phyloP scores from a whole-genome alignment of 2,329 filamentous ascomycete genomes.

The Cadophora malorum region DNA sequence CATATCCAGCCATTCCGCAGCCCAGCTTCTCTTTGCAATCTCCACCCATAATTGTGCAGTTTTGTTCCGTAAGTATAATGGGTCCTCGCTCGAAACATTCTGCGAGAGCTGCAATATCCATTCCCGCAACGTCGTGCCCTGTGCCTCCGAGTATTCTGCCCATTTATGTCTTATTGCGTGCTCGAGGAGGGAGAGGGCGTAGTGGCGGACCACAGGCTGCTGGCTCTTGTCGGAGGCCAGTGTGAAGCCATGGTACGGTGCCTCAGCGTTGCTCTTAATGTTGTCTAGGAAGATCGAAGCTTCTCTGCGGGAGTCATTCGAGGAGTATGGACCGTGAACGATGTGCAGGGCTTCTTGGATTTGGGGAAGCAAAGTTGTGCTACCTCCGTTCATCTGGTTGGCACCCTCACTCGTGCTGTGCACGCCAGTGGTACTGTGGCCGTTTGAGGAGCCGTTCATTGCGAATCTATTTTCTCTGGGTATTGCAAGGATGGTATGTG shows the following conservation, averaged over 20 bases:
- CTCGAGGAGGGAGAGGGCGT: constrained; percentile 89
- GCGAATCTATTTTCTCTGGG: neutral
- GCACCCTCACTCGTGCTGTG: constrained; percentile 27
- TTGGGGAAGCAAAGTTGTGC: constrained; percentile 60
- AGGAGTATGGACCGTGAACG: constrained; percentile 82
- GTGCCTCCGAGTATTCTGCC: constrained; percentile 72
- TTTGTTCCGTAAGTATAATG: constrained; percentile 88
- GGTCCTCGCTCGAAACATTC: constrained; percentile 73
- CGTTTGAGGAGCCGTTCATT: constrained; percentile 39
- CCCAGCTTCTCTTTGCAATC: constrained; percentile 91
- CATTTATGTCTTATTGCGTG: constrained; percentile 88
- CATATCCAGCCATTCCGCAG: constrained; percentile 93
- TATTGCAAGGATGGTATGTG: neutral
- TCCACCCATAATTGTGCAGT: constrained; percentile 94
- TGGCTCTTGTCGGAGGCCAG: constrained; percentile 79
- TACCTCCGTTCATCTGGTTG: constrained; percentile 47
- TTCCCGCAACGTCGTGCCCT: constrained; percentile 71
- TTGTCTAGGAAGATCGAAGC: constrained; percentile 87
- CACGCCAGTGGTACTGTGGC: constrained; percentile 19
- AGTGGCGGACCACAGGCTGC: constrained; percentile 85
- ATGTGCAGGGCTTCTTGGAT: constrained; percentile 87
- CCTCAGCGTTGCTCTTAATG: constrained; percentile 79
- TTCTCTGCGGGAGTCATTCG: constrained; percentile 80
- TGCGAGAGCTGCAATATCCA: constrained; percentile 84
- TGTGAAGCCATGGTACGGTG: constrained; percentile 83